These are phyloP conservation scores for Aspergillus sp. DNA, from an alignment of 2,329 filamentous ascomycete genomes.

Conservation along the genomic window DNA sequence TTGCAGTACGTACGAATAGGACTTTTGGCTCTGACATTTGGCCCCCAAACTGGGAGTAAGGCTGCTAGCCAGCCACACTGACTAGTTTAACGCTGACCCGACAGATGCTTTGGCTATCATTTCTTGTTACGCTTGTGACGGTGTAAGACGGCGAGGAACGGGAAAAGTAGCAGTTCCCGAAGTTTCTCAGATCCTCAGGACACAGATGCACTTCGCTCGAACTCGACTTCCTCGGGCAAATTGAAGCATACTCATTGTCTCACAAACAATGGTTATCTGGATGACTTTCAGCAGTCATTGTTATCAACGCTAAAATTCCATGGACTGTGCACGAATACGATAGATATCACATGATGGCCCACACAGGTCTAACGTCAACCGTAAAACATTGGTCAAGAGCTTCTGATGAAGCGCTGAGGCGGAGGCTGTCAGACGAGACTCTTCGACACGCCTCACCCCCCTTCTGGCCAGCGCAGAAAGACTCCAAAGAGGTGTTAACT, in stretches of 20 bases:
- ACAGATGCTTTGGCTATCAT: conserved; percentile 9
- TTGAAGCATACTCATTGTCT: background rate
- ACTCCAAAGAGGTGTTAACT: conserved; percentile 1
- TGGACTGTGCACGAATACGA: conserved; percentile 5
- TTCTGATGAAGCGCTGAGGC: conserved; percentile 14
- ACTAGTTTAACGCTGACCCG: conserved; percentile 10
- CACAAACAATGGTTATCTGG: background rate
- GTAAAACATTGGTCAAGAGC: conserved; percentile 17
- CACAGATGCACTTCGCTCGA: background rate
- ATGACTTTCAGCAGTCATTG: too few species aligned
- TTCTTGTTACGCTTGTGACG: conserved; percentile 3
- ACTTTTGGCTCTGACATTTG: conserved; percentile 5
- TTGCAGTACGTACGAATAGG: background rate
- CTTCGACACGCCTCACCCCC: conserved; percentile 15
- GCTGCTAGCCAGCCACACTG: conserved; percentile 11
- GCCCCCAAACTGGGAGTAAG: conserved; percentile 10
- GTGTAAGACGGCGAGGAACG: background rate
- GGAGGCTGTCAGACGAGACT: conserved; percentile 17
- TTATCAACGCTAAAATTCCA: background rate
- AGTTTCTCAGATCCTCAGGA: conserved; percentile 1
- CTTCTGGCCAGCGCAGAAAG: conserved; percentile 6
- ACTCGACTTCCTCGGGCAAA: background rate
- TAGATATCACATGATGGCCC: conserved; percentile 18
- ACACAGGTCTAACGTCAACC: conserved; percentile 11
- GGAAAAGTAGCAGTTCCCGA: conserved; percentile 7